These are phyloP conservation scores for Penicillium cosmopolitanum DNA, from an alignment of 495 filamentous ascomycete species.

Conservation along the genomic window DNA sequence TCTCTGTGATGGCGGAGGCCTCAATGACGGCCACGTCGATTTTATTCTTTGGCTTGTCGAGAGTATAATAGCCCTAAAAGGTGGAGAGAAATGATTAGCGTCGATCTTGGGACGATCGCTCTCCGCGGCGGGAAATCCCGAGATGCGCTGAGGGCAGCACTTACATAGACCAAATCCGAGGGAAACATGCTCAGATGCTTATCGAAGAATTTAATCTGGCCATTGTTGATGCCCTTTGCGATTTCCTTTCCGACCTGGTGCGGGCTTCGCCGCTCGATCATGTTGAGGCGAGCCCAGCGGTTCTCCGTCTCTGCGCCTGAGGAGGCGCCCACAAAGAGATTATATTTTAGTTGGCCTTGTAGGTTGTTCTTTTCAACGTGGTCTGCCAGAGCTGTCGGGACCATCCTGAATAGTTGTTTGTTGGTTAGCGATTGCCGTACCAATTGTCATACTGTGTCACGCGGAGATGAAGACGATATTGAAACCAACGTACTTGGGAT, in stretches of 20 bases:
- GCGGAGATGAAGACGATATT: neutral
- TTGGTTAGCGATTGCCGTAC: conserved; percentile 1
- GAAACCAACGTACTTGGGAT: conserved; percentile 70
- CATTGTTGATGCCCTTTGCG: conserved; percentile 86
- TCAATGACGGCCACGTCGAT: conserved; percentile 87
- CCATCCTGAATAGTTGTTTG: conserved; percentile 57
- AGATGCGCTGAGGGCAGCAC: conserved; percentile 28
- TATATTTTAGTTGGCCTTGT: conserved; percentile 82
- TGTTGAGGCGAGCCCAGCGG: conserved; percentile 81
- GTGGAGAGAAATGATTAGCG: conserved; percentile 16
- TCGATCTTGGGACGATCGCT: conserved; percentile 11
- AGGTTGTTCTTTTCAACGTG: conserved; percentile 89
- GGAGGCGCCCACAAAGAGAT: conserved; percentile 85
- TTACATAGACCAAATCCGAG: conserved; percentile 78
- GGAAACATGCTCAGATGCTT: conserved; percentile 94
- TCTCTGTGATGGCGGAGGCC: conserved; percentile 87
- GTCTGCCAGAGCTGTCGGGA: conserved; percentile 82
- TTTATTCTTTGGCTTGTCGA: conserved; percentile 70
- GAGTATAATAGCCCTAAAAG: conserved; percentile 74
- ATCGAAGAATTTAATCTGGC: conserved; percentile 90
- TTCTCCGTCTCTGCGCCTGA: conserved; percentile 92
- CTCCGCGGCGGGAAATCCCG: conserved; percentile 17
- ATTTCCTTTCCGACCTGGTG: conserved; percentile 94
- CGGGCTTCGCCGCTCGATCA: conserved; percentile 84
- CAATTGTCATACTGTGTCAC: neutral